Evolutionary conservation across 2,329 filamentous ascomycete species (phyloP).

Genomic region (Onygenales sp.): DNA sequence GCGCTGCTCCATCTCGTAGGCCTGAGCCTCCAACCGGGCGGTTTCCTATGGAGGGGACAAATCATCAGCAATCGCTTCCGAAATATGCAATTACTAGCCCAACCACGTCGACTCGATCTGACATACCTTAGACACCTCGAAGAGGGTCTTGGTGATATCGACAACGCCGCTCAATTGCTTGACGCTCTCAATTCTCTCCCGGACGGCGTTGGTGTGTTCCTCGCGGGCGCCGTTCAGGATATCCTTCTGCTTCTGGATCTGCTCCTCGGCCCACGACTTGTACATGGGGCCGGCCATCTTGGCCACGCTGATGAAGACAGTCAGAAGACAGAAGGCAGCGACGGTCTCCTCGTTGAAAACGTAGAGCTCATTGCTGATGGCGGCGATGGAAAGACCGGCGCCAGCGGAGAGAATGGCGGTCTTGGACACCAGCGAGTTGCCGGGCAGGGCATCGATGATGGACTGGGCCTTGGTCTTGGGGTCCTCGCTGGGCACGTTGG

Average conservation of each 20-base stretch:
- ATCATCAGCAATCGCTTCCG: not conserved
- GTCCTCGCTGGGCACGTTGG: constrained; percentile 72
- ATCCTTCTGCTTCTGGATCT: constrained; percentile 85
- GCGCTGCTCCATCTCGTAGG: constrained; percentile 94
- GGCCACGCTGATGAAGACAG: constrained; percentile 84
- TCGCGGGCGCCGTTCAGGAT: constrained; percentile 89
- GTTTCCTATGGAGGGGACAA: constrained; percentile 60
- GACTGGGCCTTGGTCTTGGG: constrained; percentile 96
- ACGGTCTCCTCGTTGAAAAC: constrained; percentile 99
- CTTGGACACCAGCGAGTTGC: constrained; percentile 88
- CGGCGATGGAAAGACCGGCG: constrained; percentile 83
- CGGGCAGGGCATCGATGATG: constrained; percentile 85
- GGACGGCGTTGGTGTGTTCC: constrained; percentile 92
- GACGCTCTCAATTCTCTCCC: constrained; percentile 87
- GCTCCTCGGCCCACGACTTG: constrained; percentile 79
- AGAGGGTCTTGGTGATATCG: constrained; percentile 92
- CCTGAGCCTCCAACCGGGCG: constrained; percentile 87
- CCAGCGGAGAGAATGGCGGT: constrained; percentile 91
- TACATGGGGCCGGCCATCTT: constrained; percentile 91
- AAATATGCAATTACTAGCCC: not conserved
- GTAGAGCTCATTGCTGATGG: constrained; percentile 99
- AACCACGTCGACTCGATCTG: not conserved
- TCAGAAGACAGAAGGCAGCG: constrained; percentile 83
- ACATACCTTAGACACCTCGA: constrained; percentile 92
- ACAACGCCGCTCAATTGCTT: constrained; percentile 91